Base-by-base conservation (phyloP, 192 early-diverging fungal species). In the Entomortierella beljakovae region DNA sequence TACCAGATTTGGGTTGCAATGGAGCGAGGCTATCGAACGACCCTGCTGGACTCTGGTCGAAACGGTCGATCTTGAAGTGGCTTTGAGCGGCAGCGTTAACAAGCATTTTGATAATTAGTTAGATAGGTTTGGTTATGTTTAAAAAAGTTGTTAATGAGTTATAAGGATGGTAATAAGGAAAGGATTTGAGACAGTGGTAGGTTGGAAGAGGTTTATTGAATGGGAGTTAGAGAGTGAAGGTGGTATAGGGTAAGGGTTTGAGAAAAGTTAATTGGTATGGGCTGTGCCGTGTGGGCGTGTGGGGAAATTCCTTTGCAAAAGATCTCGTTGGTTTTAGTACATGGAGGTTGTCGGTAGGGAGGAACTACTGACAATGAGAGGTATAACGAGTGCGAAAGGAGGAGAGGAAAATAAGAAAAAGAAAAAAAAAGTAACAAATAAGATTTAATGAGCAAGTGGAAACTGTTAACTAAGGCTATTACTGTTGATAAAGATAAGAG, bases 271-370 rank as follows among this genome's bases (percentile, higher is more conserved):
- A 49, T 8, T 25, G 37, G 16, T 18, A 6, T 18, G 34, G 28
- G 46, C n/a, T 31, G 18, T 64, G 75, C 75, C 75, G 75, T 79
- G 75, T 79, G 75, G 68, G 75, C 75, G 75, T 79, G 75, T 59
- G 75, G 75, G 62, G 61, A 54, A 58, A 28, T 68, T 64, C 66
- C 65, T 77, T 51, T 33, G 57, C 43, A 25, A 43, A 31, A 26
- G 23, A 48, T 33, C 23, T 67, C 38, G 63, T 65, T 46, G 57
- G n/a, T 40, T 61, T 57, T 73, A 76, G 54, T 62, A 57, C 64
- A 76, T 68, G 60, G 33, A 68, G 43, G 29, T 25, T 43, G 42
- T 37, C 54, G 42, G 61, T 57, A 63, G 61, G 70, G 70, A 63
- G 61, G 53, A 62, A 58, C 53, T 71, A 64, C 68, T 46, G 61